Evolutionary conservation across 148 eudicot species (phyloP), one percentile per base, ranked within the genome.

Genomic region (Talinum fruticosum): DNA sequence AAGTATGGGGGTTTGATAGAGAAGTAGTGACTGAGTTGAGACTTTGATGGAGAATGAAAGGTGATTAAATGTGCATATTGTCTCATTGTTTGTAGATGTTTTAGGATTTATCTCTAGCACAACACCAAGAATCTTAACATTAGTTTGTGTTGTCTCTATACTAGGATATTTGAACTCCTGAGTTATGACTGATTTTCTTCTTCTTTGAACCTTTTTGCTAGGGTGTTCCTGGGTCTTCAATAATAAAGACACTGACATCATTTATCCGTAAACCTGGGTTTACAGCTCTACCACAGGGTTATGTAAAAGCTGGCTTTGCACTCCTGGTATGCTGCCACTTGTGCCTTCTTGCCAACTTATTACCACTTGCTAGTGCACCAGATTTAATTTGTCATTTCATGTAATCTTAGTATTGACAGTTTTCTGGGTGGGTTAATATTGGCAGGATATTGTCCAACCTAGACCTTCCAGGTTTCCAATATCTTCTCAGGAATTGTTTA

Each of bases 381-480:
- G 16, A 26, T 28, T 62, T 62, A n/a, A 62, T 28, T 13, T 28
- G 66, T 62, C 33, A 62, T 62, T n/a, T 12, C 18, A 62, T n/a
- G 1, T 28, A 62, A 62, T 2, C 66, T 62, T 16, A 8, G 33
- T 28, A 13, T 2, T 62, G 66, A 62, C 66, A 16, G 0, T 68
- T 5, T 38, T 19, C 53, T 30, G n/a, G 72, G 69, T 6, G 23
- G 32, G 37, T 24, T 78, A 47, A 47, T 74, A 30, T 76, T 85
- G 71, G 82, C 93, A 96, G 99, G 99, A 96, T 80, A 79, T 93
- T 72, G 87, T 96, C 74, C 90, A 89, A 87, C 86, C 84, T 74
- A 88, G 84, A 83, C 90, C 91, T 78, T 82, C 87, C 75, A 84
- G 87, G 82, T 84, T 87, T 75, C 93, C 94, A 30, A 73, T 90